Base-by-base conservation (phyloP, 805 yeast genomes). In the Candida chauliodis region DNA sequence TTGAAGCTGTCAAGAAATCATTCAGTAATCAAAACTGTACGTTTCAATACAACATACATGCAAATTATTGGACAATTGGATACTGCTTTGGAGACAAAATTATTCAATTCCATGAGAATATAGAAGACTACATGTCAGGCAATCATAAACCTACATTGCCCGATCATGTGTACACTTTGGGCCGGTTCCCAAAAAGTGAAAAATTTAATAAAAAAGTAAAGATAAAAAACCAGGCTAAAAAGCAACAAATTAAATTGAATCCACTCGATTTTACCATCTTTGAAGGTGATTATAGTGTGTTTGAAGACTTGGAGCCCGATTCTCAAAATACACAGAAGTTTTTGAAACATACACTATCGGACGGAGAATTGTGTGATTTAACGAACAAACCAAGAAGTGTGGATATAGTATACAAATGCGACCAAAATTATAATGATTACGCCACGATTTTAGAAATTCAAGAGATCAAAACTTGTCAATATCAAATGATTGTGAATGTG, bases 351-450 rank as follows among this genome's bases (percentile, higher is more conserved):
- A 59, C 42, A 39, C 60, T 55, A 7, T 37, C 41, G 9, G 52
- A 54, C 41, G 93, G 91, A 7, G 72, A 73, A 15, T 37, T 61
- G 3, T 84, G 93, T 57, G 85, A 79, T 48, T 52, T 78, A 32
- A 80, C 85, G 0, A 67, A 67, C 2, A 52, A 59, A 19, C 74
- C 74, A 2, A 67, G 91, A 37, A 51, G 64, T 3, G 62, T 76
- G 3, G 84, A 80, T 40, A 59, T 84, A 4, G 71, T 71, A 35
- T 81, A 76, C 51, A 62, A 66, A 24, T 84, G 91, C 55, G 74
- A 73, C 41, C 67, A 69, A 3, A 42, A 47, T 18, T 37, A 44
- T 8, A 37, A 32, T 19, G 41, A 32, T 9, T 17, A n/a, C 9
- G 39, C 55, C 2, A 44, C 41, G 22, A 55, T 66, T n/a, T 38